These are phyloP conservation scores for Boletellus ananas DNA, from an alignment of 768 basidiomycete species.

Conservation along the genomic window DNA sequence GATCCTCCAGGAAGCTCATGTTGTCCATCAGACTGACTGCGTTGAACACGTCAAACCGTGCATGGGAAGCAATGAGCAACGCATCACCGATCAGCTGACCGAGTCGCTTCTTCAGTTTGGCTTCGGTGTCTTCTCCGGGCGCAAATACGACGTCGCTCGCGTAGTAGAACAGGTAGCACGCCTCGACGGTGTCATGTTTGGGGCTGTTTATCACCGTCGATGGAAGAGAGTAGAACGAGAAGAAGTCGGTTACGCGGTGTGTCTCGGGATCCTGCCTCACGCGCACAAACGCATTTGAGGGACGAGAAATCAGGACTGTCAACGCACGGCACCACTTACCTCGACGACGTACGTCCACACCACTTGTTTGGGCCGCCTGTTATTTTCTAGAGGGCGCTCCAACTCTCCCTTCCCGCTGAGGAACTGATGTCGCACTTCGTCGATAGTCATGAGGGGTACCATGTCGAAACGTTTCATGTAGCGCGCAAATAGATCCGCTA, in stretches of 20 bases:
- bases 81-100: slow-evolving; percentile 74
- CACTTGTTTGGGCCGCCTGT: slow-evolving; percentile 72
- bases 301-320: not conserved
- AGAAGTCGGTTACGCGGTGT: slow-evolving; percentile 87
- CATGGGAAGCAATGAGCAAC: slow-evolving; percentile 72
- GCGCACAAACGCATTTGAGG: not conserved
- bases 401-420: slow-evolving; percentile 71
- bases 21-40: slow-evolving; percentile 96
- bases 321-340: slow-evolving; percentile 41
- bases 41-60: slow-evolving; percentile 96
- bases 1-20: slow-evolving; percentile 69
- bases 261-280: slow-evolving; percentile 68
- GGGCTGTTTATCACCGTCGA: slow-evolving; percentile 82
- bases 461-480: slow-evolving; percentile 89
- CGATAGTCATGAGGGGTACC: slow-evolving; percentile 65
- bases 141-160: slow-evolving; percentile 74
- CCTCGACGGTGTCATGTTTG: slow-evolving; percentile 76
- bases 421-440: slow-evolving; percentile 85
- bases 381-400: slow-evolving; percentile 34
- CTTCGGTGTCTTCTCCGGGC: slow-evolving; percentile 57
- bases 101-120: slow-evolving; percentile 64
- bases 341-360: slow-evolving; percentile 97
- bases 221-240: slow-evolving; percentile 96
- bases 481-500: slow-evolving; percentile 63
- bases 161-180: slow-evolving; percentile 95